Evolutionary conservation across 768 basidiomycete species (phyloP).

Genomic region (Rhodotorula kratochvilovae): DNA sequence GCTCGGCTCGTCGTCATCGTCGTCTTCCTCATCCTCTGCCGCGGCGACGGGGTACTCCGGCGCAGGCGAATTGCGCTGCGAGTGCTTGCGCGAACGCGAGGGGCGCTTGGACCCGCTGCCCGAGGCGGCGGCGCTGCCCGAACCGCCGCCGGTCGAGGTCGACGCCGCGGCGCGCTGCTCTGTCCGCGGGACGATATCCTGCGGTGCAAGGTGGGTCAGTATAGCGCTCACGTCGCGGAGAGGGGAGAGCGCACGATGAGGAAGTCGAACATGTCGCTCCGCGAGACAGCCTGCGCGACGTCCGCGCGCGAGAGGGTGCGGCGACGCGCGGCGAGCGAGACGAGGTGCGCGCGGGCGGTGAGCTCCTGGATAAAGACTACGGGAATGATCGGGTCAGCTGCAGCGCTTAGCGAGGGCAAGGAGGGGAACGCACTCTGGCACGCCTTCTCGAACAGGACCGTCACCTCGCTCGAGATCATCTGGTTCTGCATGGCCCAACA

Average conservation of each 20-base stretch:
- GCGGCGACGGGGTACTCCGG: not conserved
- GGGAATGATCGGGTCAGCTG: not conserved
- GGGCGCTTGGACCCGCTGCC: not conserved
- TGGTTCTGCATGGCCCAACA: constrained; percentile 43
- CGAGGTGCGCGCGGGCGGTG: constrained; percentile 72
- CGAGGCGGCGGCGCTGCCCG: not conserved
- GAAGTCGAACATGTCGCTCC: constrained; percentile 92
- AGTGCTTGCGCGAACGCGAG: not conserved
- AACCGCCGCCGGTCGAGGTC: not conserved
- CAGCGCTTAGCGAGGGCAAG: not conserved
- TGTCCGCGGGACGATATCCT: constrained; percentile 16
- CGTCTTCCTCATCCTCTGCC: not conserved
- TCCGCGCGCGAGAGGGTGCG: constrained; percentile 37
- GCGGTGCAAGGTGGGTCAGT: not conserved
- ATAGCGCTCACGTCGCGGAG: no score
- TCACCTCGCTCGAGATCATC: constrained; percentile 99
- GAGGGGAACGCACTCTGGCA: constrained; percentile 75
- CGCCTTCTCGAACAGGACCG: constrained; percentile 93
- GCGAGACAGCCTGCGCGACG: constrained; percentile 79
- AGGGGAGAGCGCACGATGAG: constrained; percentile 58
- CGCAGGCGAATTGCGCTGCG: not conserved
- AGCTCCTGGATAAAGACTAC: constrained; percentile 96
- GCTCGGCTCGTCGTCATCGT: not conserved
- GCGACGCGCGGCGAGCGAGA: constrained; percentile 35
- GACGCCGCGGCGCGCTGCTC: constrained; percentile 6